Base-by-base conservation (phyloP, 495 filamentous ascomycete species). In the Xylaria sp. region DNA sequence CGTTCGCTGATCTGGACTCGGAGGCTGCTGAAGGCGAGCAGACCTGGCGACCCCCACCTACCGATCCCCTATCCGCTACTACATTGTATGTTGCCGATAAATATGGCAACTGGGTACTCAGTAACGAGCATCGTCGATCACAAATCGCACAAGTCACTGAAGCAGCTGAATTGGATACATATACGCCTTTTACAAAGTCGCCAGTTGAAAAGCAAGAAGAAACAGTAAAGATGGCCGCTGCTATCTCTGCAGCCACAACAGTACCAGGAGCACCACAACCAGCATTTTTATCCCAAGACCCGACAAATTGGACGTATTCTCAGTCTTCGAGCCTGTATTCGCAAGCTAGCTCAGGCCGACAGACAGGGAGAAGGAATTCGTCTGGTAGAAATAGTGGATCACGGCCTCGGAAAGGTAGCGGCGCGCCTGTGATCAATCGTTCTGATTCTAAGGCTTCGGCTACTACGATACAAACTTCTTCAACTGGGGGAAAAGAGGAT, bases 81-180 rank as follows among this genome's bases (percentile, higher is more conserved):
- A 76, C 81, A 1, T 75, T 78, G 35, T 85, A 81, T 50, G 77
- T 82, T 64, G 82, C 82, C 35, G 82, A 86, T 70, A 85, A 76
- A 69, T 77, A 75, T 41, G 82, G 82, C 0, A 85, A 85, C 71
- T 85, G 84, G 84, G 78, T 84, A 15, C 73, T 83, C 5, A 78
- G 80, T 24, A 75, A 76, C 15, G 63, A 72, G 26, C 63, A 76
- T 50, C 72, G 67, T 33, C 70, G 61, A 46, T 73, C 78, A 5
- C 73, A 69, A 21, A 64, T 71, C 15, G 59, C 69, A 4, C 71
- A 74, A 44, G 55, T 71, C 19, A 50, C 64, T 0, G 66, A 76
- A 48, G 63, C 63, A n/a, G 73, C 75, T 9, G 76, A 79, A 24
- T 72, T 77, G 1, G 82, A 83, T 64, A 70, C 82, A 35, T 78